Conservation (phyloP, 306 rosid species). For the Vicia villosa region DNA sequence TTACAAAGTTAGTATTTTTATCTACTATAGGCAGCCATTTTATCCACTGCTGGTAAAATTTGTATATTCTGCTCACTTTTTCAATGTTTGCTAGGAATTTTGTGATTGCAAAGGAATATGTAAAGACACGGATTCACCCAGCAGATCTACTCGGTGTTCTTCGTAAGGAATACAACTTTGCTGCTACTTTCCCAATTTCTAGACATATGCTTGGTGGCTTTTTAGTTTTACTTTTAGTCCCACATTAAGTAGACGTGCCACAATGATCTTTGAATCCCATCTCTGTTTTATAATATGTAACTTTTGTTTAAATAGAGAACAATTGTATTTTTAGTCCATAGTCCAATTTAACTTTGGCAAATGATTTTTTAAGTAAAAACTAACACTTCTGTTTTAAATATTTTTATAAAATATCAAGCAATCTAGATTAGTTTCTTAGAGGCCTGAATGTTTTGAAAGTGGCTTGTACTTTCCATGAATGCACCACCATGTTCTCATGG, state of each 20-base stretch:
- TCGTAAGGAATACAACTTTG: conserved; percentile 53
- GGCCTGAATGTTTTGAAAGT: conserved; percentile 8
- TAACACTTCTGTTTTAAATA: not conserved
- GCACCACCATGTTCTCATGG: not conserved
- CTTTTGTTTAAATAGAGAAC: conserved; percentile 4
- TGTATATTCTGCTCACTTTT: conserved; percentile 34
- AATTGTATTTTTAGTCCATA: not conserved
- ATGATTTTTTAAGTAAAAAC: not conserved
- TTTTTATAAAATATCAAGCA: not conserved
- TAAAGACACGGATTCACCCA: conserved; percentile 59
- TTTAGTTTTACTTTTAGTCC: conserved; percentile 27
- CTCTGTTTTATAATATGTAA: conserved; percentile 6
- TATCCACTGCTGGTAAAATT: conserved; percentile 12
- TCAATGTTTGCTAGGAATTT: conserved; percentile 41
- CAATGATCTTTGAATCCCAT: conserved; percentile 7
- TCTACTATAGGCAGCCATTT: conserved; percentile 18
- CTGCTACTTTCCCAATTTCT: conserved; percentile 14
- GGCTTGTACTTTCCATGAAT: conserved; percentile 4
- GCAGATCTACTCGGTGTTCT: conserved; percentile 67
- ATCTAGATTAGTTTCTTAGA: conserved; percentile 15
- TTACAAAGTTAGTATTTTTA: conserved; percentile 62
- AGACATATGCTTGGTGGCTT: conserved; percentile 7
- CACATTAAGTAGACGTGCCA: conserved; percentile 4
- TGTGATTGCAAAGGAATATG: conserved; percentile 55
- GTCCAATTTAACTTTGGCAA: conserved; percentile 9